phyloP scores from a whole-genome alignment of 805 yeast species.

The Monosporozyma aerobia region DNA sequence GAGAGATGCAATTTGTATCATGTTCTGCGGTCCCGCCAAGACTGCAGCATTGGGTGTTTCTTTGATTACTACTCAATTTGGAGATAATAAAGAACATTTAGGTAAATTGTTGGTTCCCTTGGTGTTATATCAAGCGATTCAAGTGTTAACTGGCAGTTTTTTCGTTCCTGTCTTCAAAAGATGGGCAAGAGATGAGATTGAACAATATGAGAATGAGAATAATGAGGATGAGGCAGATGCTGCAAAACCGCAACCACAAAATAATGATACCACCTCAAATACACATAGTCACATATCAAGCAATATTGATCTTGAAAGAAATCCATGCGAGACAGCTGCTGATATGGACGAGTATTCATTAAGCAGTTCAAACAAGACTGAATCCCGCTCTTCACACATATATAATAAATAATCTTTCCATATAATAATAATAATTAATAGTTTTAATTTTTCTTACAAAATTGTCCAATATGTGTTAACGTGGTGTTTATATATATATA shows the following conservation, averaged over 20 bases:
- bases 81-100: slow-evolving; percentile 46
- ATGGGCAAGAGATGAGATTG: slow-evolving; percentile 42
- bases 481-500: too few relatives aligned
- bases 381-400: neutral
- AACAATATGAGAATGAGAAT: slow-evolving; percentile 6
- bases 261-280: neutral
- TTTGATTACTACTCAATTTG: slow-evolving; percentile 71
- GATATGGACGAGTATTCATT: neutral
- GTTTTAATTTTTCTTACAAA: neutral
- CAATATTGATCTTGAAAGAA: neutral
- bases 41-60: slow-evolving; percentile 91
- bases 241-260: neutral
- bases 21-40: slow-evolving; percentile 89
- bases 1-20: slow-evolving; percentile 64
- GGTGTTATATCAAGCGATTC: slow-evolving; percentile 81
- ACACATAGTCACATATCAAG: neutral
- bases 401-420: neutral
- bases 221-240: slow-evolving; percentile 5
- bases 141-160: slow-evolving; percentile 72
- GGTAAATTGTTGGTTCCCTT: slow-evolving; percentile 73
- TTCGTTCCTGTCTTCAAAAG: slow-evolving; percentile 55
- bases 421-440: neutral
- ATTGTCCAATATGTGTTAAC: neutral
- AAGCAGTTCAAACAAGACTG: neutral
- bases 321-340: neutral